phyloP scores from a whole-genome alignment of 148 eudicot species.

The Nyssa sinensis region DNA sequence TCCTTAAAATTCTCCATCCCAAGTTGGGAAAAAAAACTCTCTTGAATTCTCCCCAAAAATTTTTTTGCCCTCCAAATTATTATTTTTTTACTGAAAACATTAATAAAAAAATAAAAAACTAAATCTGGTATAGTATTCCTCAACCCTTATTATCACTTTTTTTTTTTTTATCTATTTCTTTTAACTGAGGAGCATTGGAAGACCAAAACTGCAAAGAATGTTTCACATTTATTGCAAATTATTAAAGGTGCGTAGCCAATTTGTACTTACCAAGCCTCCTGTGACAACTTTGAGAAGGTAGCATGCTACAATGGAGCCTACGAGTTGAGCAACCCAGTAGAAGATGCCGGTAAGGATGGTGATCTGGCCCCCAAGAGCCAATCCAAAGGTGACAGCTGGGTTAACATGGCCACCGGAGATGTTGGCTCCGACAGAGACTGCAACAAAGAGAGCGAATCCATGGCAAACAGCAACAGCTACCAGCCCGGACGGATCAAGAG shows the following conservation, averaged over 20 bases:
- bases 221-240: too few relatives aligned
- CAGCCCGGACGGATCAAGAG: constrained; percentile 66
- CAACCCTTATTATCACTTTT: too few relatives aligned
- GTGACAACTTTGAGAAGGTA: constrained; percentile 66
- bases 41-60: too few relatives aligned
- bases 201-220: too few relatives aligned
- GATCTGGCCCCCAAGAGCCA: constrained; percentile 88
- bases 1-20: too few relatives aligned
- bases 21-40: too few relatives aligned
- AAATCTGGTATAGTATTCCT: too few relatives aligned
- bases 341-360: constrained; percentile 81
- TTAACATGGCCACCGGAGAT: constrained; percentile 92
- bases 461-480: constrained; percentile 73
- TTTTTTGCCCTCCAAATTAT: too few relatives aligned
- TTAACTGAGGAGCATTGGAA: too few relatives aligned
- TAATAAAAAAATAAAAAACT: too few relatives aligned
- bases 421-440: constrained; percentile 74
- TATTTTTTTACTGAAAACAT: too few relatives aligned
- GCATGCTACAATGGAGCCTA: constrained; percentile 46
- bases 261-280: constrained; percentile 62
- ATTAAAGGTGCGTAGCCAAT: neutral
- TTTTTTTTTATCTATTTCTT: too few relatives aligned
- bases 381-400: constrained; percentile 87
- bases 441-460: constrained; percentile 81
- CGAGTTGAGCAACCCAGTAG: constrained; percentile 60